These are phyloP conservation scores for Alternaria sp. DNA, from an alignment of 2,329 filamentous ascomycete genomes.

Conservation along the genomic window DNA sequence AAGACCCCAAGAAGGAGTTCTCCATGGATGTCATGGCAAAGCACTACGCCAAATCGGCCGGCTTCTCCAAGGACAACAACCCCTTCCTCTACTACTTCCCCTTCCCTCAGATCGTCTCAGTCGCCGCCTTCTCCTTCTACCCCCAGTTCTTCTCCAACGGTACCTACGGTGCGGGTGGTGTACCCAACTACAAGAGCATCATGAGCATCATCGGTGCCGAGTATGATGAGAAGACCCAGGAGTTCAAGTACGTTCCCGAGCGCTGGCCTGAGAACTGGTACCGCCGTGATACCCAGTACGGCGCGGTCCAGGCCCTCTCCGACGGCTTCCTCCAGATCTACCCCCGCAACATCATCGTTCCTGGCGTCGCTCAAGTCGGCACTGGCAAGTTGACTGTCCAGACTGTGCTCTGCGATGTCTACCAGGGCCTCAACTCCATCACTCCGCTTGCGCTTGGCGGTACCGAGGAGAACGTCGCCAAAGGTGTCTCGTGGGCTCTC, in stretches of 20 bases:
- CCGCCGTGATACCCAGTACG: constrained; percentile 54
- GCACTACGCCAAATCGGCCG: constrained; percentile 46
- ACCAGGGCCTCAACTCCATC: constrained; percentile 46
- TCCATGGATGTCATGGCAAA: constrained; percentile 37
- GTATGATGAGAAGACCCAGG: constrained; percentile 48
- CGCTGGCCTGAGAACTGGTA: constrained; percentile 62
- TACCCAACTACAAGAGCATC: constrained; percentile 41
- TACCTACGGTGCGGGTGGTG: constrained; percentile 45
- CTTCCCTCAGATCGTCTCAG: constrained; percentile 55
- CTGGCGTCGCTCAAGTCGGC: constrained; percentile 36
- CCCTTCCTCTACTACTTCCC: constrained; percentile 47
- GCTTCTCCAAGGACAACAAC: constrained; percentile 53
- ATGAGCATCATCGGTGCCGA: constrained; percentile 58
- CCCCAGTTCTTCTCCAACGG: constrained; percentile 43
- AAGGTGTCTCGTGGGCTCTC: constrained; percentile 36
- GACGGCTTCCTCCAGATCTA: constrained; percentile 45
- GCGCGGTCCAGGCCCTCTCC: constrained; percentile 46
- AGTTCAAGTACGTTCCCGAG: constrained; percentile 58
- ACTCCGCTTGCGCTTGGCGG: constrained; percentile 41
- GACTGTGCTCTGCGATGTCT: constrained; percentile 44
- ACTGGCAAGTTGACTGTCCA: constrained; percentile 39
- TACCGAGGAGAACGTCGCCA: constrained; percentile 23
- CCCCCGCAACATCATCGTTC: constrained; percentile 40
- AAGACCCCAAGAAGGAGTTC: constrained; percentile 30
- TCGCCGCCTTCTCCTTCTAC: constrained; percentile 50